phyloP scores from a whole-genome alignment of 139 green algal genomes.

The Chlamydomonas sp. region DNA sequence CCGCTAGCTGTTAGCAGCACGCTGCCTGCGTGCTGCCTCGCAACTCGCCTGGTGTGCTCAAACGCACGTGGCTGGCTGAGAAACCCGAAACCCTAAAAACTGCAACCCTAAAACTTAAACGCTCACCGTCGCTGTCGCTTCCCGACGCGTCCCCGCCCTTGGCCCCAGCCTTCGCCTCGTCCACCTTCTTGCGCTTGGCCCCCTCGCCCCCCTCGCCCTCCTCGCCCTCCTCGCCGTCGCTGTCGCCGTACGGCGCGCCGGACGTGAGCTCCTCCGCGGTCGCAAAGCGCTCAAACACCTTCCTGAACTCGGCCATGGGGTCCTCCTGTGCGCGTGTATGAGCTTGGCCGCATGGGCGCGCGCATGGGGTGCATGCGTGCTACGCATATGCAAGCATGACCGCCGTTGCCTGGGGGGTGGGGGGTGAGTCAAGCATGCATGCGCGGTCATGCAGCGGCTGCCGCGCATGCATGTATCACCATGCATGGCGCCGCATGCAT shows the following conservation, averaged over 20 bases:
- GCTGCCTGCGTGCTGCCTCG: too few relatives aligned
- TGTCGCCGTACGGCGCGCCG: conserved; percentile 8
- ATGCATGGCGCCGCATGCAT: too few relatives aligned
- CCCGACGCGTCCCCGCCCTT: background rate
- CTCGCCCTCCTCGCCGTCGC: conserved; percentile 39
- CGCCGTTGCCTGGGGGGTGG: background rate
- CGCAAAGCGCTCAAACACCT: conserved; percentile 62
- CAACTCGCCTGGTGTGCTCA: too few relatives aligned
- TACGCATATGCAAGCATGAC: too few relatives aligned
- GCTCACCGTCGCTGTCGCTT: background rate
- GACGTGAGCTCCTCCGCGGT: conserved; percentile 51
- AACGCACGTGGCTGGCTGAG: too few relatives aligned
- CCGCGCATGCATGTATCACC: background rate
- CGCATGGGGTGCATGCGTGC: too few relatives aligned
- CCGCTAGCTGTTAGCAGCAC: too few relatives aligned
- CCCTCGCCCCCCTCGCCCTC: conserved; percentile 33
- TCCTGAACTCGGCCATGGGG: conserved; percentile 49
- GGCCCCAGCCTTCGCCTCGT: conserved; percentile 16
- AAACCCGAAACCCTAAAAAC: too few relatives aligned
- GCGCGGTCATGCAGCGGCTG: conserved; percentile 2
- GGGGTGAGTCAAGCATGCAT: background rate
- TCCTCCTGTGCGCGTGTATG: background rate
- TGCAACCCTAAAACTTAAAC: too few relatives aligned
- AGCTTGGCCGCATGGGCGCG: background rate
- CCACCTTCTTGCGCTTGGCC: too few relatives aligned